Evolutionary conservation across 116 monocot species (phyloP), one percentile per base, ranked within the genome.

Genomic region (Cymodocea nodosa): DNA sequence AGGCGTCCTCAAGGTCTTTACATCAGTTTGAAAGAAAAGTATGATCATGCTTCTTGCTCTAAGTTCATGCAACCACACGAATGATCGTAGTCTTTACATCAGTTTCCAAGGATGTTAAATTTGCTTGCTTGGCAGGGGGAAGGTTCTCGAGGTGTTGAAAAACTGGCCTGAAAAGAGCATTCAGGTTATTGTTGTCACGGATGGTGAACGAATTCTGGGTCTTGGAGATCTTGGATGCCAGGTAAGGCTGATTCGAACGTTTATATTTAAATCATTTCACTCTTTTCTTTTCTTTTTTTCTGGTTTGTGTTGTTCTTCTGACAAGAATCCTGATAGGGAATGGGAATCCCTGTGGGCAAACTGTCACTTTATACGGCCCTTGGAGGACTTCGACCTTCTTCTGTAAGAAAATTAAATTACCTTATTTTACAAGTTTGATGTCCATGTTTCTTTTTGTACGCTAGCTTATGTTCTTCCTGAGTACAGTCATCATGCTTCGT

Each of bases 151-250:
- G 49, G 86, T 90, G 51, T 71, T 90, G 71, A 90, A 78, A 71
- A 90, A 90, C 66, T 90, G 90, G 90, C 90, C 90, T 55, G 81
- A 90, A 73, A 86, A 55, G 73, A 78, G 62, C 54, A 81, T 90
- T 67, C 86, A 90, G 23, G 90, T 90, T 71, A 86, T 90, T 50
- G 84, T 86, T 13, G 90, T 90, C 54, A 90, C 90, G 58, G 90
- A 90, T 73, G 90, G 90, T 18, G 85, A 90, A 69, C 81, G 90
- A 3, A 90, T 90, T 60, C 74, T 90, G 54, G 90, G 90, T 15
- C 90, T 90, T 35, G 90, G 90, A 35, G 90, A 90, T 70, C 79
- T 90, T 54, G 90, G 90, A 6, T 90, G 90, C 63, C 90, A 90
- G 86, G 89, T 85, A 66, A 68, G 25, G 59, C 24, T 16, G 25